These are phyloP conservation scores for Aspergillus mulundensis DNA, from an alignment of 495 filamentous ascomycete species.

Conservation along the genomic window DNA sequence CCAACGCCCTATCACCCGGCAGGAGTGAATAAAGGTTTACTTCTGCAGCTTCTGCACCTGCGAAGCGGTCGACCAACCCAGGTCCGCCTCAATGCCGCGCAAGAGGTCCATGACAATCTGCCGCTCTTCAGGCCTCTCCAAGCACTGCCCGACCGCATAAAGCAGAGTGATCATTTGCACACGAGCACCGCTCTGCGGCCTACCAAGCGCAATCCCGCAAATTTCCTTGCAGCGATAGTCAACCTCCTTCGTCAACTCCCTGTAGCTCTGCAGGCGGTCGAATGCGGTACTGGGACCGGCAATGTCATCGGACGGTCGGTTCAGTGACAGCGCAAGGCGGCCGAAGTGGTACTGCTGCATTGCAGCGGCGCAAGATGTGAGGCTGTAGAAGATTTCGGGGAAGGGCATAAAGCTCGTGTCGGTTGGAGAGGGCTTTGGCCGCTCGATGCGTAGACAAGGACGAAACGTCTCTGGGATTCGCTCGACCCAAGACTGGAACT, in stretches of 20 bases:
- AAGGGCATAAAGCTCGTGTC: slow-evolving; percentile 29
- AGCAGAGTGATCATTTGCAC: slow-evolving; percentile 38
- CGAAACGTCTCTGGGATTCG: slow-evolving; percentile 40
- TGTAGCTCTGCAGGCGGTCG: slow-evolving; percentile 37
- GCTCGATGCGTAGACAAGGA: slow-evolving; percentile 35
- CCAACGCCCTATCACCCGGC: too few relatives aligned
- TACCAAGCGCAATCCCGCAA: slow-evolving; percentile 36
- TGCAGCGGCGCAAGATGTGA: slow-evolving; percentile 32
- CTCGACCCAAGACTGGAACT: slow-evolving; percentile 42
- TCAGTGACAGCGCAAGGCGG: slow-evolving; percentile 35
- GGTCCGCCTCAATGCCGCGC: slow-evolving; percentile 34
- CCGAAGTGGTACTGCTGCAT: slow-evolving; percentile 45
- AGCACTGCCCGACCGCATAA: slow-evolving; percentile 37
- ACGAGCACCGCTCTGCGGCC: slow-evolving; percentile 33
- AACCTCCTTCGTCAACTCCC: slow-evolving; percentile 42
- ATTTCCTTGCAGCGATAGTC: slow-evolving; percentile 39
- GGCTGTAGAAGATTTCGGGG: slow-evolving; percentile 35
- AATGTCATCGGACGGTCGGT: slow-evolving; percentile 33
- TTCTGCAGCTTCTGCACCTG: slow-evolving; percentile 30
- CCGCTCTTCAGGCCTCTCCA: slow-evolving; percentile 32
- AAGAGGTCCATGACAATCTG: slow-evolving; percentile 37
- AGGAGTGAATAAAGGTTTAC: slow-evolving; percentile 27
- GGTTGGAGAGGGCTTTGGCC: slow-evolving; percentile 28
- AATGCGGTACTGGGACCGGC: slow-evolving; percentile 37
- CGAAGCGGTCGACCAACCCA: slow-evolving; percentile 37